These are phyloP conservation scores for Aspergillus sp. DNA, from an alignment of 2,329 filamentous ascomycete species.

Conservation along the genomic window DNA sequence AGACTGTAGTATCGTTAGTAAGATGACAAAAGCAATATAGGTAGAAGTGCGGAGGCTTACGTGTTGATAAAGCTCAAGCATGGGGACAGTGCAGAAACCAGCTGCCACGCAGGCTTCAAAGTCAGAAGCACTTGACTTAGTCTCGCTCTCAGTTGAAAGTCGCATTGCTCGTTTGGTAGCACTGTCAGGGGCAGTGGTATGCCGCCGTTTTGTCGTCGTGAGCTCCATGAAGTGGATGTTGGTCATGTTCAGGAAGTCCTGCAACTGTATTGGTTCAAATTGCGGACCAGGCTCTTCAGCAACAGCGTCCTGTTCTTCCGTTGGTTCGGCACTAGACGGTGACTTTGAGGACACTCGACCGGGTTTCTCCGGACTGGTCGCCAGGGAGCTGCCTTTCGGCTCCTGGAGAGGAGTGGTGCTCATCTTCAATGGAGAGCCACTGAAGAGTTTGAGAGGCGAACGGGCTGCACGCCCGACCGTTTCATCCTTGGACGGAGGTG, in stretches of 20 bases:
- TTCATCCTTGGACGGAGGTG: conserved; percentile 68
- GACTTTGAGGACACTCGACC: conserved; percentile 24
- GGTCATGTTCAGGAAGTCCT: conserved; percentile 92
- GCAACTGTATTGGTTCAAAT: conserved; percentile 71
- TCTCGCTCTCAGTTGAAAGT: conserved; percentile 27
- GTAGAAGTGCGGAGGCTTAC: conserved; percentile 49
- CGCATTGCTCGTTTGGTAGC: conserved; percentile 33
- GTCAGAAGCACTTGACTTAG: conserved; percentile 29
- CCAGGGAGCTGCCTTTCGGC: conserved; percentile 42
- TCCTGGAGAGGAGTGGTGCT: conserved; percentile 56
- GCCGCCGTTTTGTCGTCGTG: conserved; percentile 89
- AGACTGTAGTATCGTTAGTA: conserved; percentile 53
- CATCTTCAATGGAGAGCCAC: conserved; percentile 33
- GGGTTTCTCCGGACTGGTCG: conserved; percentile 37
- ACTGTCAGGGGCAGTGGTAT: conserved; percentile 69
- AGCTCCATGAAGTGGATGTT: conserved; percentile 98
- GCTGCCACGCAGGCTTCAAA: conserved; percentile 82
- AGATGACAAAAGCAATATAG: conserved; percentile 9
- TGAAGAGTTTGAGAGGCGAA: conserved; percentile 49
- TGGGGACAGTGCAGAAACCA: conserved; percentile 85
- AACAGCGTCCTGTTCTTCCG: conserved; percentile 49
- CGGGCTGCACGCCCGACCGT: conserved; percentile 60
- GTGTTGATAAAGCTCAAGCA: conserved; percentile 93
- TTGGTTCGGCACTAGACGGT: conserved; percentile 44
- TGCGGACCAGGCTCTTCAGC: conserved; percentile 49